Evolutionary conservation across 495 filamentous ascomycete species (phyloP).

Genomic region (Aspergillus hancockii): DNA sequence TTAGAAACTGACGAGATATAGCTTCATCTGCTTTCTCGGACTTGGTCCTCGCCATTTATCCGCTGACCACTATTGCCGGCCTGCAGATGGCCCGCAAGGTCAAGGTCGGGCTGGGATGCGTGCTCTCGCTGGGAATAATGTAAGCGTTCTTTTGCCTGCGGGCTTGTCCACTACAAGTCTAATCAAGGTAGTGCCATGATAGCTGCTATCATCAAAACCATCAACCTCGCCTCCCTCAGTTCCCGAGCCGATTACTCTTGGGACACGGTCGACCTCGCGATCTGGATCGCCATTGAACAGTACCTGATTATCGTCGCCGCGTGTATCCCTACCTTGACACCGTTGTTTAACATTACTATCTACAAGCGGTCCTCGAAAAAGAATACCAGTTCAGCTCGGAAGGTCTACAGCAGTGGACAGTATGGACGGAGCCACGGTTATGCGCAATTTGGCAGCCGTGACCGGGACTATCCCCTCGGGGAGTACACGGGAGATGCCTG

Average conservation of each 20-base stretch:
- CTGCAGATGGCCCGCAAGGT: constrained; percentile 15
- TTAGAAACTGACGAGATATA: background rate
- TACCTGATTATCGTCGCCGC: constrained; percentile 18
- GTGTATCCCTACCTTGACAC: constrained; percentile 16
- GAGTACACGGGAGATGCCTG: constrained; percentile 6
- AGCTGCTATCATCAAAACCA: constrained; percentile 19
- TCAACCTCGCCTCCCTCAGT: constrained; percentile 8
- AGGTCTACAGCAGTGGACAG: background rate
- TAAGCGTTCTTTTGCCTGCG: background rate
- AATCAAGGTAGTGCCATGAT: constrained; percentile 14
- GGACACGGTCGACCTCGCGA: constrained; percentile 9
- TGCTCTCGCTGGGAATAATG: constrained; percentile 18
- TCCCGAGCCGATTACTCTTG: constrained; percentile 10
- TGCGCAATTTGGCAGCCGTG: constrained; percentile 10
- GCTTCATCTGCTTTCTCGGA: constrained; percentile 14
- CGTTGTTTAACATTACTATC: constrained; percentile 14
- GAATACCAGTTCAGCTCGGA: constrained; percentile 1
- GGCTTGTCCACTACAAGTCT: background rate
- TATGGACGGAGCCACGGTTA: constrained; percentile 7
- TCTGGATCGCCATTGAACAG: constrained; percentile 15
- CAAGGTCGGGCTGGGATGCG: constrained; percentile 12
- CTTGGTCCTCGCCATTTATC: constrained; percentile 15
- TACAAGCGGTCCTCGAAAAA: constrained; percentile 7
- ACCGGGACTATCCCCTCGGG: constrained; percentile 2
- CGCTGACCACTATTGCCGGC: constrained; percentile 12